Percentiles rank a stretch among this genome's conserved stretches.
Evolutionary conservation across 2,329 filamentous ascomycete species (phyloP).

Genomic region (Cladosporium austrohemisphaericum): DNA sequence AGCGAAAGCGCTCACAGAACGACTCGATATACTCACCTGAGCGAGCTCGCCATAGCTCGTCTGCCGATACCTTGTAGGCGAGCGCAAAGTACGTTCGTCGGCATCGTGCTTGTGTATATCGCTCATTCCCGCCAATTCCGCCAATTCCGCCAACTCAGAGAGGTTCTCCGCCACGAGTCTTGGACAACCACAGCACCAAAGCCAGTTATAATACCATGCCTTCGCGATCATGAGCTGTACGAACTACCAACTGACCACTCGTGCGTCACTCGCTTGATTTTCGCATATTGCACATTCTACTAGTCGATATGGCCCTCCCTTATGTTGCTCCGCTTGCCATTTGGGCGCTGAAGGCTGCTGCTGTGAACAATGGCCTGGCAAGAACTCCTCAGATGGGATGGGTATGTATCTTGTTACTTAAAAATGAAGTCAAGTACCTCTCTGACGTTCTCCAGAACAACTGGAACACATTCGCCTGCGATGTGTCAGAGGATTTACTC

Average conservation of each 20-base stretch:
- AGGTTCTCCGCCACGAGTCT: background rate
- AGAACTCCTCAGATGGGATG: conserved; percentile 39
- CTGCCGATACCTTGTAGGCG: too few relatives aligned
- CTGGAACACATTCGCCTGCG: conserved; percentile 48
- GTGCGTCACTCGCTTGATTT: too few relatives aligned
- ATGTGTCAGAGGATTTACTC: conserved; percentile 45
- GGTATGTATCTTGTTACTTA: conserved; percentile 13
- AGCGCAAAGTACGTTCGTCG: too few relatives aligned
- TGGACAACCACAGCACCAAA: background rate
- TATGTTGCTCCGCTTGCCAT: conserved; percentile 6
- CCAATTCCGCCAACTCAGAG: conserved; percentile 1
- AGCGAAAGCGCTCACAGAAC: too few relatives aligned
- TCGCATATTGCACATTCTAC: background rate
- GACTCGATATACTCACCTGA: too few relatives aligned
- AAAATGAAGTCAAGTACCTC: background rate
- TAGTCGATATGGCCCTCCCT: conserved; percentile 5
- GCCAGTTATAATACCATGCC: too few relatives aligned
- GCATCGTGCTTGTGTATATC: too few relatives aligned
- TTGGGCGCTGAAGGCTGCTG: conserved; percentile 1
- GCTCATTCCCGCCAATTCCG: too few relatives aligned
- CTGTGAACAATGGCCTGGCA: conserved; percentile 34
- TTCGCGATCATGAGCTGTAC: too few relatives aligned
- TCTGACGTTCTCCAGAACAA: conserved; percentile 1
- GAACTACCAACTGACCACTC: too few relatives aligned
- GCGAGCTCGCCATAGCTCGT: too few relatives aligned